Conservation (phyloP, 2,329 filamentous ascomycete species). For the Pseudopyrenochaeta lycopersici region DNA sequence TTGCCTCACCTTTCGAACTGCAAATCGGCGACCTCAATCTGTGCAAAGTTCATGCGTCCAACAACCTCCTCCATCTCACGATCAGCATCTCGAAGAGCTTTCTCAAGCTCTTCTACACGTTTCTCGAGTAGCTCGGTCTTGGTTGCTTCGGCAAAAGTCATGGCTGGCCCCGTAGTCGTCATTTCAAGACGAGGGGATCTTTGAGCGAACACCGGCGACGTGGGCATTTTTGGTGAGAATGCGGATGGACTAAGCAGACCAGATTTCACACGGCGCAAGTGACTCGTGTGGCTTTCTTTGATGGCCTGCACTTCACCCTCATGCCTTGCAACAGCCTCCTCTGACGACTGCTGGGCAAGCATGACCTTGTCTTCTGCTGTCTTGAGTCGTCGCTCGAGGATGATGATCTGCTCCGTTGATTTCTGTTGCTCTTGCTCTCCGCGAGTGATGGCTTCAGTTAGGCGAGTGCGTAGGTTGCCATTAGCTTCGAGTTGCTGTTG, state of each 20-base stretch:
- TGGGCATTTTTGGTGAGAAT: conserved; percentile 67
- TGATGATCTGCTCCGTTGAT: conserved; percentile 82
- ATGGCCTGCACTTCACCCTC: conserved; percentile 84
- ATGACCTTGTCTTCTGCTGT: conserved; percentile 85
- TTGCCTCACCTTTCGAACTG: conserved; percentile 68
- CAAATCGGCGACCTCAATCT: conserved; percentile 83
- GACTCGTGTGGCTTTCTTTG: conserved; percentile 77
- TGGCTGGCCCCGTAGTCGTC: conserved; percentile 68
- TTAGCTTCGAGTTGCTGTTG: conserved; percentile 83
- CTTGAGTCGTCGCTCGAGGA: conserved; percentile 82
- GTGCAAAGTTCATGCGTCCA: conserved; percentile 79
- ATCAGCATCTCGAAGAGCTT: conserved; percentile 77
- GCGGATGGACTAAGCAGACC: conserved; percentile 56
- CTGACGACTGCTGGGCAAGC: conserved; percentile 82
- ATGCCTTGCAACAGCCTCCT: conserved; percentile 82
- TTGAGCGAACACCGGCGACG: conserved; percentile 69
- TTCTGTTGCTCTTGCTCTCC: conserved; percentile 84
- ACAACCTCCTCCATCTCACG: conserved; percentile 86
- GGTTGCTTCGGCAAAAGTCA: conserved; percentile 71
- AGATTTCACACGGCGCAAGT: conserved; percentile 76
- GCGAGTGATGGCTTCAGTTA: conserved; percentile 80
- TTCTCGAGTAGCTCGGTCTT: conserved; percentile 79
- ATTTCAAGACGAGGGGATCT: conserved; percentile 68
- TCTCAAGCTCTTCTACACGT: conserved; percentile 85
- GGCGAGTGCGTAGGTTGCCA: conserved; percentile 74